Percentiles rank a stretch among this genome's conserved stretches.
Evolutionary conservation across 345 rosid genomes (phyloP).

Genomic region (Garcia nutans): DNA sequence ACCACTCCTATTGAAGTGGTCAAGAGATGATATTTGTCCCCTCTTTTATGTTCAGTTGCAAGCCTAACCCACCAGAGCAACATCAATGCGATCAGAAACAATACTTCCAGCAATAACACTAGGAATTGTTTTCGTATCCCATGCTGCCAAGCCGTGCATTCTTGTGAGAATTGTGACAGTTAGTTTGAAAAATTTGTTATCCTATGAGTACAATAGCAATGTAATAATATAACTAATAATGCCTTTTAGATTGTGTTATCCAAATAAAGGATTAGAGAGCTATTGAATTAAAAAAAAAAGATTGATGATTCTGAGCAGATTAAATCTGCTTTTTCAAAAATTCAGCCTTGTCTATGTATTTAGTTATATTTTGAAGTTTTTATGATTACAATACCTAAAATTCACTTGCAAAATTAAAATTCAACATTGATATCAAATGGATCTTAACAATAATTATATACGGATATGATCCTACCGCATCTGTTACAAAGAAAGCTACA

Average conservation of each 20-base stretch:
- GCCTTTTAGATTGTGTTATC: neutral
- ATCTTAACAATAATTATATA: too few relatives aligned
- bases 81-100: conserved; percentile 10
- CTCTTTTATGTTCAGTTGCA: conserved; percentile 29
- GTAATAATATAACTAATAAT: neutral
- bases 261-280: too few relatives aligned
- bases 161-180: neutral
- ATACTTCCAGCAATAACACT: conserved; percentile 12
- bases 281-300: neutral
- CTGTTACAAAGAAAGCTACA: too few relatives aligned
- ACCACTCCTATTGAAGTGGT: conserved; percentile 32
- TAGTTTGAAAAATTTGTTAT: neutral
- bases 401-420: too few relatives aligned
- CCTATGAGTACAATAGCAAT: neutral
- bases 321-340: too few relatives aligned
- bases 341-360: too few relatives aligned
- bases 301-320: too few relatives aligned
- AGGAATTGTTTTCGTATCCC: conserved; percentile 12
- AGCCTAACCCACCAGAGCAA: conserved; percentile 30
- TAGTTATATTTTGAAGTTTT: too few relatives aligned
- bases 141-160: conserved; percentile 19
- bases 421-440: too few relatives aligned
- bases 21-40: conserved; percentile 18
- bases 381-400: too few relatives aligned
- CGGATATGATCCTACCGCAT: too few relatives aligned